phyloP scores from a whole-genome alignment of 202 grass and related monocot species.

The Schoenoplectus triqueter region DNA sequence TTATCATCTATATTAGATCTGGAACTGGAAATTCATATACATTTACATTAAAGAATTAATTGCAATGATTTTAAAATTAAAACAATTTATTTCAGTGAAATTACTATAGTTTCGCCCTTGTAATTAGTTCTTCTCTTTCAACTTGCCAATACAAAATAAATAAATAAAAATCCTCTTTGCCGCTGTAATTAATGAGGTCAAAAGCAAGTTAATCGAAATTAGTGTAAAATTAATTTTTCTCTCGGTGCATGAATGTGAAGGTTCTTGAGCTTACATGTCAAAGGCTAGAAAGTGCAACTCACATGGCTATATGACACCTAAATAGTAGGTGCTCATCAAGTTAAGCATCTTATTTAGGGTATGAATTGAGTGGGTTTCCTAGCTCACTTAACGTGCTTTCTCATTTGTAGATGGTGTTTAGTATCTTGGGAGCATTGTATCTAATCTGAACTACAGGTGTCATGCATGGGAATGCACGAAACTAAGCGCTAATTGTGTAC shows the following conservation, averaged over 20 bases:
- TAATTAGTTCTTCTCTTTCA: not conserved
- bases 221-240: not conserved
- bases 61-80: not conserved
- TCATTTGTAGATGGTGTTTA: slow-evolving; percentile 25
- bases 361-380: not conserved
- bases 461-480: too few species aligned
- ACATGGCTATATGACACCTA: slow-evolving; percentile 14
- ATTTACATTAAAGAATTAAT: too few species aligned
- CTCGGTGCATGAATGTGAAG: slow-evolving; percentile 26
- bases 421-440: slow-evolving; percentile 32
- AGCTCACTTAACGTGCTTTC: slow-evolving; percentile 15
- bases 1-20: too few species aligned
- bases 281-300: slow-evolving; percentile 20
- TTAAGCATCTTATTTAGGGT: not conserved
- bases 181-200: not conserved
- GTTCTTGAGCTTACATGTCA: not conserved
- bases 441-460: too few species aligned
- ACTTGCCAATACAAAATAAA: not conserved
- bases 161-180: not conserved
- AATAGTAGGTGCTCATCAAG: not conserved
- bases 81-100: not conserved
- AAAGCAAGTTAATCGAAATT: not conserved
- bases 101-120: not conserved
- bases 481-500: too few species aligned
- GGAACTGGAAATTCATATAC: too few species aligned